Base-by-base conservation (phyloP, 345 rosid genomes). In the Boechera divaricarpa region DNA sequence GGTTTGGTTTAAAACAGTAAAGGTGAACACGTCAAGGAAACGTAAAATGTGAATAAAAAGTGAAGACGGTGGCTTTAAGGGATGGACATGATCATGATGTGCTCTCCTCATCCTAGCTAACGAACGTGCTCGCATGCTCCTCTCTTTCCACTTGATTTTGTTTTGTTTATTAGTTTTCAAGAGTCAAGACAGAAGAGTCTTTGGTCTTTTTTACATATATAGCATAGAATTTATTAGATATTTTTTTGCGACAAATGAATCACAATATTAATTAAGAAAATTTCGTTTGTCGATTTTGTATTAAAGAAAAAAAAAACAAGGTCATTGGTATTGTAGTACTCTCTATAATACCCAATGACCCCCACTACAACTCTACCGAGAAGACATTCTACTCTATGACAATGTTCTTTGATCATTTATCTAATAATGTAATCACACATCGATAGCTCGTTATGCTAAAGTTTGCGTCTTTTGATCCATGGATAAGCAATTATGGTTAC, bases 1-100 rank as follows among this genome's bases (percentile, higher is more conserved):
- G 69, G 47, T 60, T 64, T 53, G 48, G 75, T 5, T 76, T 13
- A 10, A 29, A 76, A 41, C 12, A 18, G 79, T 66, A 52, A 55
- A 44, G 21, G 32, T 11, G 33, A 39, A 69, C 33, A 69, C 53
- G 52, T 42, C 2, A 51, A 71, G 45, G 67, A 64, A 71, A 77
- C 81, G 77, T 77, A 71, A 63, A 71, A 77, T 71, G 77, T 70
- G 35, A 77, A 49, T 12, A 70, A 55, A 55, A 39, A 45, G 53
- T 56, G 66, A 70, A 77, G 59, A 10, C 80, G 71, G 54, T 70
- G 72, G 61, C 76, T 77, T 77, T 12, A 77, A 71, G 81, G 62
- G 39, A 73, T 32, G 64, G 82, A 49, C 65, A 79, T 79, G 82
- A 79, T 79, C 65, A 79, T 79, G 82, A 79, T 79, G 78, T 79